A percentile compares a stretch with the other conserved stretches of the same genome.
These are phyloP conservation scores for Solanum hybrid DNA, from an alignment of 305 asterid species.

Conservation along the genomic window DNA sequence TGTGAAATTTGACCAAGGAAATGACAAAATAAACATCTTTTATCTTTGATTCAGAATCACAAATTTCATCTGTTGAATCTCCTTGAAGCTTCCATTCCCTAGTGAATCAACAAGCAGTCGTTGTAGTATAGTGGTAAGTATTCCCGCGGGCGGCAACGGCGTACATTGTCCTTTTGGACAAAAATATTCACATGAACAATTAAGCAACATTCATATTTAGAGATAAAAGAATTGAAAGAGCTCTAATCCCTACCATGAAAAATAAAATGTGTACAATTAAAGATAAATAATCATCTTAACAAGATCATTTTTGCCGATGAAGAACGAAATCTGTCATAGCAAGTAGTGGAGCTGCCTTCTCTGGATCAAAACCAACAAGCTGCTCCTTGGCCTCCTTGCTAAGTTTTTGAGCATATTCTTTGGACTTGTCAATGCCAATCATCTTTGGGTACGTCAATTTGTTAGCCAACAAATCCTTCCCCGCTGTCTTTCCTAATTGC, in stretches of 20 bases:
- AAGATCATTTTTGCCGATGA: constrained; percentile 13
- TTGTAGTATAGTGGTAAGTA: constrained; percentile 39
- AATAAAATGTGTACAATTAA: not conserved
- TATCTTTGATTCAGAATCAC: no score
- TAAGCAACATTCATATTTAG: no score
- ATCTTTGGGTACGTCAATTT: constrained; percentile 25
- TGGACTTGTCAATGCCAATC: constrained; percentile 24
- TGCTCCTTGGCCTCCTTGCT: constrained; percentile 16
- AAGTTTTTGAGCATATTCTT: constrained; percentile 10
- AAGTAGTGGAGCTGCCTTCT: constrained; percentile 20
- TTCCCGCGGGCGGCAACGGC: constrained; percentile 38
- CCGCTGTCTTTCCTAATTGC: constrained; percentile 24
- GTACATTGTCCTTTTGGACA: not conserved
- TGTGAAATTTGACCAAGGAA: not conserved
- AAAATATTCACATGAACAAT: no score
- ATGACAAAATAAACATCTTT: not conserved
- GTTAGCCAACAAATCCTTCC: constrained; percentile 24
- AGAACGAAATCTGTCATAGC: constrained; percentile 18
- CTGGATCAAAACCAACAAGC: constrained; percentile 19
- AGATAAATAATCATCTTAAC: not conserved
- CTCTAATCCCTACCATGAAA: not conserved
- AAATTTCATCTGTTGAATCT: no score
- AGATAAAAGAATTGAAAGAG: not conserved
- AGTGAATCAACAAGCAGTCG: constrained; percentile 7
- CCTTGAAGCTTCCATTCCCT: not conserved